Conservation (phyloP, 176 grass and related monocot species). For the Calamus simplicifolius region DNA sequence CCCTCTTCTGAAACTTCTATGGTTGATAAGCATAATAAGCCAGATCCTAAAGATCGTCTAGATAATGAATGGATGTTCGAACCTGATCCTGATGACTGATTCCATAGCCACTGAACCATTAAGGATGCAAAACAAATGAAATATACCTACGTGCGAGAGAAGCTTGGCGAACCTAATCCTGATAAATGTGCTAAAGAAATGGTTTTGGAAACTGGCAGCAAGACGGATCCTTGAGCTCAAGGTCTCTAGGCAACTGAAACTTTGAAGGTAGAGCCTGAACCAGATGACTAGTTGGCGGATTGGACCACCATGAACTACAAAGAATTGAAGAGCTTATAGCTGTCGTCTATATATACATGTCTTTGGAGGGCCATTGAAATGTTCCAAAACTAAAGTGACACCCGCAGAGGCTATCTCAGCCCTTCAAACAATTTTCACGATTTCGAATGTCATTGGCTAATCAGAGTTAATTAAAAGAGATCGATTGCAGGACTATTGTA, state of each 20-base stretch:
- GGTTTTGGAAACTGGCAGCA: conserved; percentile 15
- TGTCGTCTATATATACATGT: conserved; percentile 47
- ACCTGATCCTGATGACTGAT: conserved; percentile 45
- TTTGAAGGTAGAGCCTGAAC: conserved; percentile 38
- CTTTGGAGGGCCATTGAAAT: conserved; percentile 56
- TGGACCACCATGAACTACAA: conserved; percentile 44
- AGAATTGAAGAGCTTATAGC: conserved; percentile 60
- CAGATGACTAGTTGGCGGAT: conserved; percentile 26
- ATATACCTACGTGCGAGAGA: neutral
- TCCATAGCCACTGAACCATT: conserved; percentile 21
- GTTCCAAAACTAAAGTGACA: conserved; percentile 44
- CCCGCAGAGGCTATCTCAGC: conserved; percentile 44
- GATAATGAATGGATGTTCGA: no score
- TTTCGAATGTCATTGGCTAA: no score
- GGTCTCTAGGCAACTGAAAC: conserved; percentile 5
- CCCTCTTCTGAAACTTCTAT: no score
- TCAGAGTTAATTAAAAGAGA: no score
- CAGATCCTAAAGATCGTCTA: no score
- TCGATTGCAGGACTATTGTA: no score
- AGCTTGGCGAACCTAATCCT: conserved; percentile 28
- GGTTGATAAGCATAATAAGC: no score
- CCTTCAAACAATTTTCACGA: conserved; percentile 79
- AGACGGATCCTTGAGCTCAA: conserved; percentile 2
- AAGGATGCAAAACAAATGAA: conserved; percentile 10
- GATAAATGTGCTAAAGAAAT: conserved; percentile 23